Conservation (phyloP, 495 filamentous ascomycete species). For the Tuber aestivum region DNA sequence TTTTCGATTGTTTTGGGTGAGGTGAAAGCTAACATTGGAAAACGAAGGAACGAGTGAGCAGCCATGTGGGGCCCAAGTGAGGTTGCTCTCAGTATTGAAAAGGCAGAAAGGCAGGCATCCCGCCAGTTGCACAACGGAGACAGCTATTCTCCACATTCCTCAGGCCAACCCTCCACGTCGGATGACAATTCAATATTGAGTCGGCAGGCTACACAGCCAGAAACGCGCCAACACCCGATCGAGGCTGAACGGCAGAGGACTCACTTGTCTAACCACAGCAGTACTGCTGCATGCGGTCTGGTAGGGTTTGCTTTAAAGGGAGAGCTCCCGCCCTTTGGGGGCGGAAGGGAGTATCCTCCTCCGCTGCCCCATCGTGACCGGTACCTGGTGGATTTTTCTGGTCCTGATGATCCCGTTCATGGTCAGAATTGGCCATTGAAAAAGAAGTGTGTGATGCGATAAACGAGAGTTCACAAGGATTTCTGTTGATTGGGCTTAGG, state of each 20-base stretch:
- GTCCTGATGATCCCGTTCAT: conserved; percentile 70
- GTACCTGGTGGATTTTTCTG: conserved; percentile 84
- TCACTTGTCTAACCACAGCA: conserved; percentile 19
- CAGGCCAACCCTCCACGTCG: conserved; percentile 2
- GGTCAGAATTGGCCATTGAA: conserved; percentile 74
- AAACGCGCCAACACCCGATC: conserved; percentile 11
- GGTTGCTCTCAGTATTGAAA: conserved; percentile 21
- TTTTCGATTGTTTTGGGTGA: not conserved
- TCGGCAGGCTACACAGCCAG: conserved; percentile 14
- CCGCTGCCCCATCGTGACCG: conserved; percentile 64
- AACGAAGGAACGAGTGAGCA: not conserved
- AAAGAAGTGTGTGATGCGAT: conserved; percentile 58
- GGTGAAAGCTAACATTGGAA: not conserved
- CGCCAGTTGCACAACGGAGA: not conserved
- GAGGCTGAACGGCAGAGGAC: conserved; percentile 24
- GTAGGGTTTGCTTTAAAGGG: conserved; percentile 9
- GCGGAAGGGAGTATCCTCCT: conserved; percentile 73
- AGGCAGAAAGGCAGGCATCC: conserved; percentile 25
- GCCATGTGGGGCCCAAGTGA: conserved; percentile 14
- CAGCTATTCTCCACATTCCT: conserved; percentile 9
- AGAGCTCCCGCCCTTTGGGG: conserved; percentile 55
- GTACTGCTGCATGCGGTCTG: conserved; percentile 16
- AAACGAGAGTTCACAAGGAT: not conserved
- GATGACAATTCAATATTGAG: conserved; percentile 3
- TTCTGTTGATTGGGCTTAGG: conserved; percentile 42